Percentiles rank a stretch among this genome's conserved stretches.
phyloP scores from a whole-genome alignment of 2,329 filamentous ascomycete genomes.

The Fusarium sp. region DNA sequence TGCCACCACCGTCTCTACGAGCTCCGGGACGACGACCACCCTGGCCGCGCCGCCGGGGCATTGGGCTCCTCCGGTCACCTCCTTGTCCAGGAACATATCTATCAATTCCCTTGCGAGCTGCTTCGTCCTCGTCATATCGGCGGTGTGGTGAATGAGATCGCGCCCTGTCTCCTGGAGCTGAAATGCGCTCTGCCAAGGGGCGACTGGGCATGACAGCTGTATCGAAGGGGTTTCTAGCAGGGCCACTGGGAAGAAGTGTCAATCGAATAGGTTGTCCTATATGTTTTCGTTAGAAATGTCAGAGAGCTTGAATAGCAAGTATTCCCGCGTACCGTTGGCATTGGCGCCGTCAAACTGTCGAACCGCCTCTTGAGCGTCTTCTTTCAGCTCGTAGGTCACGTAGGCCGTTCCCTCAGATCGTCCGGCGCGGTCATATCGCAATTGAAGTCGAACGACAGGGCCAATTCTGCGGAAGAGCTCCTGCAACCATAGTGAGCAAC shows the following conservation, averaged over 20 bases:
- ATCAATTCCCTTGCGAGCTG: slow-evolving; percentile 77
- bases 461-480: slow-evolving; percentile 86
- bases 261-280: slow-evolving; percentile 83
- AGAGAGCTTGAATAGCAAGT: neutral
- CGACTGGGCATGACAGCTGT: slow-evolving; percentile 66
- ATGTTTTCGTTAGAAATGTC: slow-evolving; percentile 9
- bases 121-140: slow-evolving; percentile 65
- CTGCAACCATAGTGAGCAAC: slow-evolving; percentile 59
- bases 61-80: slow-evolving; percentile 69
- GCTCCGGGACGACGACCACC: slow-evolving; percentile 64
- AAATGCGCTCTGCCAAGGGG: slow-evolving; percentile 71
- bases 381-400: slow-evolving; percentile 79
- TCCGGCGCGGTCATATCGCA: slow-evolving; percentile 88
- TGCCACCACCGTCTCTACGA: slow-evolving; percentile 45
- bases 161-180: slow-evolving; percentile 66
- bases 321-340: slow-evolving; percentile 72
- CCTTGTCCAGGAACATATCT: slow-evolving; percentile 78
- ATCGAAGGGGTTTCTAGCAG: slow-evolving; percentile 67
- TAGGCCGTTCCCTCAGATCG: slow-evolving; percentile 88
- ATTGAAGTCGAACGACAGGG: slow-evolving; percentile 73
- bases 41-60: slow-evolving; percentile 59
- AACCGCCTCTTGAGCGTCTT: slow-evolving; percentile 81
- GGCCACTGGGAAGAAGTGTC: slow-evolving; percentile 69
- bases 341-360: slow-evolving; percentile 90
- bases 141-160: slow-evolving; percentile 70